Percentiles rank a stretch among this genome's conserved stretches.
Conservation (phyloP, 495 filamentous ascomycete species). For the Aspergillus steynii region DNA sequence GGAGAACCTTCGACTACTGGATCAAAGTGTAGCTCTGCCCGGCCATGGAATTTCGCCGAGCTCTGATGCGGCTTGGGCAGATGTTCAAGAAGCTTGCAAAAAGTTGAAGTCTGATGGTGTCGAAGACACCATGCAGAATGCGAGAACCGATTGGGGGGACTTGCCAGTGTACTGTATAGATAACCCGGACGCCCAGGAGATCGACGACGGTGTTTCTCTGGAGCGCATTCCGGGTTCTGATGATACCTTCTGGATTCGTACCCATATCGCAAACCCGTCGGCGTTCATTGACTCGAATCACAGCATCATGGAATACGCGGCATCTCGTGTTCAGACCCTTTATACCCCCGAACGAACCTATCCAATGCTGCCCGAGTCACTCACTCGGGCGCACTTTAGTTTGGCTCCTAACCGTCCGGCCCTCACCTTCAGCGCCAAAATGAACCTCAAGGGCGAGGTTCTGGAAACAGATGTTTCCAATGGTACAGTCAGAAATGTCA, state of each 20-base stretch:
- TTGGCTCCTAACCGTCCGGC: conserved; percentile 65
- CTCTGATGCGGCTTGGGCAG: conserved; percentile 35
- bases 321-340: conserved; percentile 60
- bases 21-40: conserved; percentile 63
- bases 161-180: conserved; percentile 85
- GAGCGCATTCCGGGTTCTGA: conserved; percentile 60
- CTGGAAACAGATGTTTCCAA: conserved; percentile 69
- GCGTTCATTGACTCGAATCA: conserved; percentile 68
- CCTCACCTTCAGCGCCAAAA: conserved; percentile 78
- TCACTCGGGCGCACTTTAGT: conserved; percentile 66
- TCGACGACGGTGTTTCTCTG: conserved; percentile 88
- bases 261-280: conserved; percentile 92
- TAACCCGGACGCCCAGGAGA: conserved; percentile 65
- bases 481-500: conserved; percentile 71
- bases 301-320: conserved; percentile 62
- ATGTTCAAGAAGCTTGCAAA: conserved; percentile 28
- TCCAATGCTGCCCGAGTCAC: conserved; percentile 66
- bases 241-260: conserved; percentile 72
- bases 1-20: conserved; percentile 70
- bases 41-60: conserved; percentile 41
- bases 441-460: conserved; percentile 65
- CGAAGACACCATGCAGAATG: conserved; percentile 49
- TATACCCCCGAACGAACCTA: conserved; percentile 74
- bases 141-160: conserved; percentile 71
- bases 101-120: conserved; percentile 28